Conservation (phyloP, 129 eudicot species). For the Ambrosia trifida region DNA sequence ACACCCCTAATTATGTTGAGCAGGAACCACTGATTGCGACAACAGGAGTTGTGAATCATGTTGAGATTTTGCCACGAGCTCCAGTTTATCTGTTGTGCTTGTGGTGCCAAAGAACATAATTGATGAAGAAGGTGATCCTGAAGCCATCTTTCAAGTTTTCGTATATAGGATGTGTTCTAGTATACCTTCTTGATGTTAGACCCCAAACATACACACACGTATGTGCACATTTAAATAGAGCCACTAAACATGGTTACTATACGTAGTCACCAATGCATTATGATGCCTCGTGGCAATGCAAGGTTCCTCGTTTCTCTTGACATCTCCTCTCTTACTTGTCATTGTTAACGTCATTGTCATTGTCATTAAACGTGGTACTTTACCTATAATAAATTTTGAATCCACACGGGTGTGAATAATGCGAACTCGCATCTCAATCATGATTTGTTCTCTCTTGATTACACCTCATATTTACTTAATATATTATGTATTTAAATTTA, state of each 20-base stretch:
- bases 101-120: background rate
- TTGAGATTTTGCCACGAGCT: constrained; percentile 23
- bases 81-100: background rate
- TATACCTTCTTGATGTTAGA: constrained; percentile 4
- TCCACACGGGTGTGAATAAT: constrained; percentile 2
- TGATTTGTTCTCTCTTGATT: background rate
- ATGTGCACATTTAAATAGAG: background rate
- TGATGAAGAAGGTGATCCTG: constrained; percentile 19
- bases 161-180: background rate
- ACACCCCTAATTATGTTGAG: too few relatives aligned
- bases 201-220: background rate
- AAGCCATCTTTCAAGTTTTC: constrained; percentile 17
- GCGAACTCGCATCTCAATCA: constrained; percentile 19
- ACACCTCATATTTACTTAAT: background rate
- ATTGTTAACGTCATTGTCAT: background rate
- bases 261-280: background rate
- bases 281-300: background rate
- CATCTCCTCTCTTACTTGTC: background rate
- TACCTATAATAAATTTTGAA: constrained; percentile 3
- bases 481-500: background rate
- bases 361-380: too few relatives aligned
- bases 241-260: constrained; percentile 8
- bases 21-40: background rate
- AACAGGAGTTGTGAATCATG: background rate
- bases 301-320: background rate